Evolutionary conservation across 331 rosid genomes (phyloP).

Genomic region (Acacia pycnantha): DNA sequence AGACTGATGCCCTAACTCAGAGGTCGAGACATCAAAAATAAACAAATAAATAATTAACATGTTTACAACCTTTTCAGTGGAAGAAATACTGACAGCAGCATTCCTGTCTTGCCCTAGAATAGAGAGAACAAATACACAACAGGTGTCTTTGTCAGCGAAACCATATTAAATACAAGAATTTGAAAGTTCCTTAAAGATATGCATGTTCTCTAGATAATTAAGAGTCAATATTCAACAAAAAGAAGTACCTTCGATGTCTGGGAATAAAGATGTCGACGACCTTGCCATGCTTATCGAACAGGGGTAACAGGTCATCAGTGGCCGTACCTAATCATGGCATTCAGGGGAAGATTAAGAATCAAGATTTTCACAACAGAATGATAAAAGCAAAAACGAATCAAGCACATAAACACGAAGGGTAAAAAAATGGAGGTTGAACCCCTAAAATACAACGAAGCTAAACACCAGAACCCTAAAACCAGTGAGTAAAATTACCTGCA

Average conservation of each 20-base stretch:
- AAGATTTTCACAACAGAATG: neutral
- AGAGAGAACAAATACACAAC: neutral
- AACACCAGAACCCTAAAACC: too few species aligned
- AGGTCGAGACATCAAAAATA: conserved; percentile 7
- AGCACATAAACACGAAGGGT: neutral
- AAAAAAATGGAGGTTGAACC: too few species aligned
- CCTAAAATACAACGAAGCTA: too few species aligned
- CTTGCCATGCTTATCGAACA: conserved; percentile 83
- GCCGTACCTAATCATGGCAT: conserved; percentile 47
- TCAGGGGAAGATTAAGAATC: neutral
- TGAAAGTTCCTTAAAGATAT: neutral
- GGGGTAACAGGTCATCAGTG: conserved; percentile 82
- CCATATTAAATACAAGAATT: neutral
- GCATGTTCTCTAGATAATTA: neutral
- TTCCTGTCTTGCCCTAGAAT: conserved; percentile 33
- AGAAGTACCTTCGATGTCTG: conserved; percentile 66
- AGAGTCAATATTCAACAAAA: neutral
- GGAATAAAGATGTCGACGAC: conserved; percentile 92
- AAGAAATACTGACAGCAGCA: conserved; percentile 16
- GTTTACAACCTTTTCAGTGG: conserved; percentile 43
- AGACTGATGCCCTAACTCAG: conserved; percentile 19
- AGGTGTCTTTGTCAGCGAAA: neutral
- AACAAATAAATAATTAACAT: conserved; percentile 3
- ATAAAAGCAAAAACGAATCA: neutral
- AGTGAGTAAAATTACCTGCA: too few species aligned